Conservation (phyloP, 352 stramenopile genomes). For the Aphanomyces astaci region DNA sequence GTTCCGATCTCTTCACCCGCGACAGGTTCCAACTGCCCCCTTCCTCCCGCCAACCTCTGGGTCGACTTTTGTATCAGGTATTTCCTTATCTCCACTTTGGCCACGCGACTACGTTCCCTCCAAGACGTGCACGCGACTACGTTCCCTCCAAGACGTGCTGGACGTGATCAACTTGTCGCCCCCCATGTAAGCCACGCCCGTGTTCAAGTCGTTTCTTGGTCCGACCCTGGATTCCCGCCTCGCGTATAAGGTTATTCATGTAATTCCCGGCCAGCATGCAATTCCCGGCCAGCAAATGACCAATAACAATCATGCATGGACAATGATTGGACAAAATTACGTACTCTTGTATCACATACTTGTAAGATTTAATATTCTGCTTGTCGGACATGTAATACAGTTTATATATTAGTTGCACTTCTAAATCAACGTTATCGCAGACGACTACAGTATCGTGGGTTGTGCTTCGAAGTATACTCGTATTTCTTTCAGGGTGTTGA, state of each 20-base stretch:
- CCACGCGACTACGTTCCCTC: neutral
- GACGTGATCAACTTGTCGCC: slow-evolving; percentile 2
- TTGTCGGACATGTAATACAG: too few relatives aligned
- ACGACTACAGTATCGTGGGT: too few relatives aligned
- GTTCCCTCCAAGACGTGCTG: neutral
- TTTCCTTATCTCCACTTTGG: neutral
- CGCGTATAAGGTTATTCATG: too few relatives aligned
- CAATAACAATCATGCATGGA: too few relatives aligned
- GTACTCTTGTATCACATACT: neutral
- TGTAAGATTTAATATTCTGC: too few relatives aligned
- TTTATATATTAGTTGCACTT: too few relatives aligned
- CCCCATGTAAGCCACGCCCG: neutral
- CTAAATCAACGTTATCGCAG: too few relatives aligned
- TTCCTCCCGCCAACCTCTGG: neutral
- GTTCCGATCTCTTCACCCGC: neutral
- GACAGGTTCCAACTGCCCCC: neutral
- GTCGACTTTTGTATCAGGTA: neutral
- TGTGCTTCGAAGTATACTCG: too few relatives aligned
- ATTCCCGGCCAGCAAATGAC: too few relatives aligned
- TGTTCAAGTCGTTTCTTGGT: slow-evolving; percentile 10
- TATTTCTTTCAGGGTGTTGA: too few relatives aligned
- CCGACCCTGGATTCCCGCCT: neutral
- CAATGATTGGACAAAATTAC: neutral
- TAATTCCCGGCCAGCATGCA: too few relatives aligned
- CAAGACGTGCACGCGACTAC: too few relatives aligned